Evolutionary conservation across 2,329 filamentous ascomycete genomes (phyloP), one percentile per base, ranked within the genome.

Genomic region (Sporothrix brunneoviolacea): DNA sequence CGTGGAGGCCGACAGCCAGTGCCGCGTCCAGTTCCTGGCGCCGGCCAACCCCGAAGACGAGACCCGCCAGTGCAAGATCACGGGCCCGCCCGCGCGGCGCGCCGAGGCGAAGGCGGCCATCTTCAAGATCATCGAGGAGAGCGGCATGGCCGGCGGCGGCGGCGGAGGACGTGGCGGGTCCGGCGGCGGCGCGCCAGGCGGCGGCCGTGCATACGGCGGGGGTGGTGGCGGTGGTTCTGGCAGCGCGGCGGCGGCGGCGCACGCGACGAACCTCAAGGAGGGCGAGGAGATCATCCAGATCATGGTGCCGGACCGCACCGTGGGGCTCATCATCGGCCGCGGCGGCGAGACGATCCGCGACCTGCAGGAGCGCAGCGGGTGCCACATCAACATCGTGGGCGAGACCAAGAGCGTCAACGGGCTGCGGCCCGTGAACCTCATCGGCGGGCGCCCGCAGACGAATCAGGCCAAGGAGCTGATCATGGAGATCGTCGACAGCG

Each of bases 331-430:
- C 60, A 95, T 95, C 63, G 90, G 90, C n/a, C 86, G 90, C 58
- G 88, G 88, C 36, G 90, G 90, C 53, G 90, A 95, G 70, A 95
- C 90, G 1, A 95, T 95, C 61, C 84, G 89, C 62, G 90, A 95
- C 64, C 75, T 95, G 21, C 91, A 95, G 69, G 90, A 95, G 66
- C 79, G 88, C 55, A 93, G 87, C 60, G 88, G 87, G n/a, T 95
- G 90, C 65, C 91, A 95, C 66, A 89, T 95, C 65, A 95, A 95
- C 67, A 95, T 95, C 62, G 88, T 95, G 36, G 87, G 87, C 60
- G 90, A 95, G 70, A 88, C 88, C 58, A 94, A 95, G 75, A 95
- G 88, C 63, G 80, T 95, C 58, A 94, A 94, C 63, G 90, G 90
- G 39, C 74, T 95, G 55, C 83, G 90, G 45, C 90, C 91, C 24